Percentiles rank a stretch among this genome's conserved stretches.
phyloP scores from a whole-genome alignment of 2,329 filamentous ascomycete species.

The Thielaviopsis musarum region DNA sequence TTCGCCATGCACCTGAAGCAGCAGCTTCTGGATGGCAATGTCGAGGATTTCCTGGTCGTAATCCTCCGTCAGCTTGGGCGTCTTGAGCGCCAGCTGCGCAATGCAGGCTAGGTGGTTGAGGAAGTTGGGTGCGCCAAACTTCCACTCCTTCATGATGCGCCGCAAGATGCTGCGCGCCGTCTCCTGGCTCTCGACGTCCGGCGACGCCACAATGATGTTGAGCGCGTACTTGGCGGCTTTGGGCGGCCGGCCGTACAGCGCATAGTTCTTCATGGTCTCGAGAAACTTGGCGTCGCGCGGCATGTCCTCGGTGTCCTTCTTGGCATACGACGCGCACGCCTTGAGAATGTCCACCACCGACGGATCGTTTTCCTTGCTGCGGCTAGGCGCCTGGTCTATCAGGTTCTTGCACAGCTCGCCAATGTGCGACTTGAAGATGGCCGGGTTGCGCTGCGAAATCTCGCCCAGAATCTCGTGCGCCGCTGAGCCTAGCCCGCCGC shows the following conservation, averaged over 20 bases:
- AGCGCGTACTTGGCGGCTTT: constrained; percentile 87
- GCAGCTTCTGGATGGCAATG: constrained; percentile 56
- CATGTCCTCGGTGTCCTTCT: constrained; percentile 70
- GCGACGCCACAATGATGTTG: constrained; percentile 66
- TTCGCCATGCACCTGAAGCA: constrained; percentile 52
- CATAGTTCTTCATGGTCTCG: constrained; percentile 67
- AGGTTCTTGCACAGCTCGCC: constrained; percentile 81
- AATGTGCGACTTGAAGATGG: constrained; percentile 83
- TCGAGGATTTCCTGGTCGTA: constrained; percentile 62
- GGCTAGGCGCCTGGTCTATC: constrained; percentile 60
- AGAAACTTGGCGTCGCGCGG: constrained; percentile 66
- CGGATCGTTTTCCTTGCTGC: constrained; percentile 48
- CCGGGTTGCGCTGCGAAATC: constrained; percentile 76
- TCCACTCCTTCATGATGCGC: constrained; percentile 57
- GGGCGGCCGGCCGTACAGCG: constrained; percentile 63
- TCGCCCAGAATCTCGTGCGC: constrained; percentile 85
- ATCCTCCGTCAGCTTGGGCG: constrained; percentile 55
- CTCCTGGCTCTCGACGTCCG: constrained; percentile 58
- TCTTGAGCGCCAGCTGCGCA: constrained; percentile 59
- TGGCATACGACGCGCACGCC: constrained; percentile 81
- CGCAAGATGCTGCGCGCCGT: constrained; percentile 70
- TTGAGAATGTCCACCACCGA: constrained; percentile 80
- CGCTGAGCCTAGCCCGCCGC: constrained; percentile 56
- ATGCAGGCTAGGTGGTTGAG: constrained; percentile 57
- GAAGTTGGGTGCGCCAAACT: constrained; percentile 56